A percentile compares a stretch with the other conserved stretches of the same genome.
These are phyloP conservation scores for Anaeromyces robustus DNA, from an alignment of 192 early-diverging fungal genomes.

Conservation along the genomic window DNA sequence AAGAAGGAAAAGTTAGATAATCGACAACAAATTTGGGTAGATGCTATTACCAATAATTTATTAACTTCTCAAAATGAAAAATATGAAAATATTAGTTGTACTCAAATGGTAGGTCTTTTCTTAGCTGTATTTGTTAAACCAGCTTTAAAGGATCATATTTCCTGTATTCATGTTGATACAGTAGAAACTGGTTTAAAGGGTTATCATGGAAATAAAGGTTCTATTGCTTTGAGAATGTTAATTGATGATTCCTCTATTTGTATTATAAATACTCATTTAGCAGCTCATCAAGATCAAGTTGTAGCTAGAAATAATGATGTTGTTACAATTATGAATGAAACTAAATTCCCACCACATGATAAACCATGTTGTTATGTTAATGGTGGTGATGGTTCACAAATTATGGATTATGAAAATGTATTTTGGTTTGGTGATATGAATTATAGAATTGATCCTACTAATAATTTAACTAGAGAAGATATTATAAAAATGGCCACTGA, in stretches of 20 bases:
- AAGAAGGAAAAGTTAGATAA: conserved; percentile 47
- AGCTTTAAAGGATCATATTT: conserved; percentile 22
- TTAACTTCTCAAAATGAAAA: conserved; percentile 17
- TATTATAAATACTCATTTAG: conserved; percentile 74
- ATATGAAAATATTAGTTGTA: conserved; percentile 52
- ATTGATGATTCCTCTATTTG: conserved; percentile 65
- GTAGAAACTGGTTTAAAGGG: conserved; percentile 84
- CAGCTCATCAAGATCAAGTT: conserved; percentile 64
- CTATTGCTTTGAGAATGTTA: conserved; percentile 56
- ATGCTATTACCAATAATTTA: conserved; percentile 25
- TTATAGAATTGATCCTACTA: conserved; percentile 67
- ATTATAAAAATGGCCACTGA: conserved; percentile 37
- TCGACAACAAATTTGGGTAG: conserved; percentile 63
- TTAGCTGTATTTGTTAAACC: conserved; percentile 66
- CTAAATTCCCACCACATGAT: conserved; percentile 18
- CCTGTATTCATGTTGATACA: conserved; percentile 42
- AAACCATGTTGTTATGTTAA: conserved; percentile 31
- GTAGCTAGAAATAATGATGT: conserved; percentile 59
- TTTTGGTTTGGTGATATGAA: conserved; percentile 77
- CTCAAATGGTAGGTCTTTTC: conserved; percentile 82
- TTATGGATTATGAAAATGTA: conserved; percentile 39
- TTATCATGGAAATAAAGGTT: conserved; percentile 84
- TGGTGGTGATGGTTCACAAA: conserved; percentile 77
- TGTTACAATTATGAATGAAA: conserved; percentile 49
- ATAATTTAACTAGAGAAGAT: conserved; percentile 46